Evolutionary conservation across 257 asterid species (phyloP).

Genomic region (Solanum etuberosum): DNA sequence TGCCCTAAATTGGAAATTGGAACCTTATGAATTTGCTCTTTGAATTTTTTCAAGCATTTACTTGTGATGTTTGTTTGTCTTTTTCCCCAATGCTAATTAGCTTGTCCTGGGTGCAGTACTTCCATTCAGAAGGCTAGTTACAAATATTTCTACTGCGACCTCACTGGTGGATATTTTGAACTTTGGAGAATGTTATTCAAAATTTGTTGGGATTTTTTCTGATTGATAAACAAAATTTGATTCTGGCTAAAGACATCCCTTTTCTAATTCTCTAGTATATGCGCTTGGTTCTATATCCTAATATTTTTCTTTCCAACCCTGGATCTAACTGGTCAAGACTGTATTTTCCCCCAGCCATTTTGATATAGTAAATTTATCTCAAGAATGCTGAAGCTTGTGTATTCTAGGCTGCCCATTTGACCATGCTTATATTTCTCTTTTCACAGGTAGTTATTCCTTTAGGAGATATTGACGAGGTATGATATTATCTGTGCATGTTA

Average conservation of each 20-base stretch:
- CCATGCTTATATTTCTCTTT: constrained; percentile 11
- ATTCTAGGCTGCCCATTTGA: neutral
- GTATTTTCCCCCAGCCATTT: neutral
- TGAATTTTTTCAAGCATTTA: neutral
- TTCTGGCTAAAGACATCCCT: neutral
- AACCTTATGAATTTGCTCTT: neutral
- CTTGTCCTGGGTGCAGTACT: neutral
- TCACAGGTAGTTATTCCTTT: constrained; percentile 81
- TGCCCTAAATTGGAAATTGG: neutral
- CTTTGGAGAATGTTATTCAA: neutral
- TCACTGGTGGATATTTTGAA: neutral
- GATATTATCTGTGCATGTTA: constrained; percentile 5
- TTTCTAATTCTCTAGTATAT: neutral
- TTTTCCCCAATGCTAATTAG: neutral
- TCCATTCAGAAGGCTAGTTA: neutral
- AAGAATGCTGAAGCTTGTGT: neutral
- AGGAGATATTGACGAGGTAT: constrained; percentile 92
- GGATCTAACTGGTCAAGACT: neutral
- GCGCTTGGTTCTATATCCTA: neutral
- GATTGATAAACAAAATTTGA: neutral
- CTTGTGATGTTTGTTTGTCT: neutral
- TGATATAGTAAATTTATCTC: neutral
- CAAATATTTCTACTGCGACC: neutral
- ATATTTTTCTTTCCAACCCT: neutral
- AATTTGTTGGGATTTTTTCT: neutral